Conservation (phyloP, 1,284 basidiomycete species). For the Exobasidium cylindrosporum region DNA sequence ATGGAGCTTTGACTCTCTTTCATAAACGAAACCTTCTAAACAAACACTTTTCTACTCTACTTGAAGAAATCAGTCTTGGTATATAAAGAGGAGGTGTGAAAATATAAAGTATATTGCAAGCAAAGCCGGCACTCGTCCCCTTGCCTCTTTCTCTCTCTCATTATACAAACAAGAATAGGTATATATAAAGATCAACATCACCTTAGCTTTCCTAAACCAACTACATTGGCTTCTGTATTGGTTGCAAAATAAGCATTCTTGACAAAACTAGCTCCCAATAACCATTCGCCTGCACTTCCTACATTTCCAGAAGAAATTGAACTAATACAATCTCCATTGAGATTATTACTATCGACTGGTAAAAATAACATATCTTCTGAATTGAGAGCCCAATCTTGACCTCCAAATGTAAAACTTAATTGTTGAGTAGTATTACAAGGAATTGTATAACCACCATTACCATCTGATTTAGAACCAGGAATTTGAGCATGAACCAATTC, state of each 20-base stretch:
- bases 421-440: slow-evolving; percentile 70
- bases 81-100: no score
- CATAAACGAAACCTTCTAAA: no score
- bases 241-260: slow-evolving; percentile 64
- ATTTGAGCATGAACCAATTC: slow-evolving; percentile 64
- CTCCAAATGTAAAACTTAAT: slow-evolving; percentile 70
- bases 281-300: slow-evolving; percentile 65
- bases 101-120: no score
- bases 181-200: no score
- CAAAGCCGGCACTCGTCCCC: no score
- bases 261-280: slow-evolving; percentile 59
- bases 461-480: slow-evolving; percentile 61
- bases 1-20: no score
- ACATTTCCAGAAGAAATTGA: slow-evolving; percentile 67
- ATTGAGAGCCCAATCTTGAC: slow-evolving; percentile 61
- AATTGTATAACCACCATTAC: slow-evolving; percentile 64
- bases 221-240: slow-evolving; percentile 66
- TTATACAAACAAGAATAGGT: no score
- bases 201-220: slow-evolving; percentile 64
- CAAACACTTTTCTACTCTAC: no score
- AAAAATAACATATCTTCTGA: slow-evolving; percentile 67
- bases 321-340: slow-evolving; percentile 69
- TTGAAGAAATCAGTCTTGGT: no score
- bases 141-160: no score
- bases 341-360: slow-evolving; percentile 65